Percentiles rank a stretch among this genome's conserved stretches.
phyloP scores from a whole-genome alignment of 176 grass and related monocot species.

The Luzula sylvatica region DNA sequence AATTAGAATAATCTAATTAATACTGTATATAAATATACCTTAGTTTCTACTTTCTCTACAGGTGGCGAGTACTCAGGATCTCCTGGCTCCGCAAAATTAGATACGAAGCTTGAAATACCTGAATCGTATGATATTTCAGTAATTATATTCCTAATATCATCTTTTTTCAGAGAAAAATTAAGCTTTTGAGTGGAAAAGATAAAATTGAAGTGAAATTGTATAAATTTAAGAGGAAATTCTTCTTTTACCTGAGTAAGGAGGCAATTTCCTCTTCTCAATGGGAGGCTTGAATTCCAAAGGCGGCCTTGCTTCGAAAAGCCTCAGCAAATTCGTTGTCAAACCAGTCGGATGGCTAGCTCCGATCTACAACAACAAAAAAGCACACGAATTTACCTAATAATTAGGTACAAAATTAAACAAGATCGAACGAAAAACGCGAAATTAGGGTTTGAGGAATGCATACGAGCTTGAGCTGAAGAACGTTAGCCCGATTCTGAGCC shows the following conservation, averaged over 20 bases:
- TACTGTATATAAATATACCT: conserved; percentile 21
- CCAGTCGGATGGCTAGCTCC: conserved; percentile 80
- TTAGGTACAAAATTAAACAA: conserved; percentile 12
- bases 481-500: conserved; percentile 67
- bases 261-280: conserved; percentile 58
- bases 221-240: neutral
- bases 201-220: too few species aligned
- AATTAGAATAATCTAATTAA: neutral
- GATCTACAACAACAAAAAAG: conserved; percentile 40
- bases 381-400: neutral
- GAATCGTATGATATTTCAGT: neutral
- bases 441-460: conserved; percentile 35
- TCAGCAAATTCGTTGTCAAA: conserved; percentile 77
- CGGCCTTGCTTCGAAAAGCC: conserved; percentile 78
- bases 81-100: conserved; percentile 36
- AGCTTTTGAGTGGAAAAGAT: neutral
- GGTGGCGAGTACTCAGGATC: conserved; percentile 59
- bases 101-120: conserved; percentile 62
- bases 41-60: conserved; percentile 41
- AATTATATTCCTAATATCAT: too few species aligned
- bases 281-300: conserved; percentile 72
- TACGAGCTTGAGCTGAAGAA: conserved; percentile 84
- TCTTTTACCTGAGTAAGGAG: conserved; percentile 39
- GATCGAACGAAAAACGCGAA: neutral
- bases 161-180: neutral